phyloP scores from a whole-genome alignment of 345 rosid genomes.

The Anastatica hierochuntica region DNA sequence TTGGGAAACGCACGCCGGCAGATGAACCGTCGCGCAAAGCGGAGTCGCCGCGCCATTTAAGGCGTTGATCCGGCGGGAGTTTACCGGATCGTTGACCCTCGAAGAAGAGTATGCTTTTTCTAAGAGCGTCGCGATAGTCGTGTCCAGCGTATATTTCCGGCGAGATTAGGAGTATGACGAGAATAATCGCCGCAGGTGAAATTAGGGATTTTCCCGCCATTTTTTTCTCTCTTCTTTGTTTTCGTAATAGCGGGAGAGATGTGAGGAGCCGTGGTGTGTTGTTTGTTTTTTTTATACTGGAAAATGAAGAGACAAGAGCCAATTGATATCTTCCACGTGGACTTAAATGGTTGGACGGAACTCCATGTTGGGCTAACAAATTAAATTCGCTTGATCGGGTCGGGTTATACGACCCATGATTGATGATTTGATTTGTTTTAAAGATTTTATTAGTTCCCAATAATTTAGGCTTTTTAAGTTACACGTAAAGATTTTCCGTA shows the following conservation, averaged over 20 bases:
- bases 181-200: neutral
- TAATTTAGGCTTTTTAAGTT: slow-evolving; percentile 19
- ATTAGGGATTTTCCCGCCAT: slow-evolving; percentile 63
- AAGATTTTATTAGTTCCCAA: too few relatives aligned
- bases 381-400: slow-evolving; percentile 40
- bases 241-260: neutral
- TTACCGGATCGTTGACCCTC: slow-evolving; percentile 92
- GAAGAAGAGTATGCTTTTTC: slow-evolving; percentile 77
- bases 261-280: neutral
- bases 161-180: slow-evolving; percentile 24
- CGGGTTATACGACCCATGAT: neutral
- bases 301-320: slow-evolving; percentile 23
- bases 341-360: slow-evolving; percentile 22
- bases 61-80: slow-evolving; percentile 67
- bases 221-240: neutral
- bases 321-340: slow-evolving; percentile 39
- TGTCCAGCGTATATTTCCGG: slow-evolving; percentile 30
- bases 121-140: slow-evolving; percentile 67
- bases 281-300: slow-evolving; percentile 30
- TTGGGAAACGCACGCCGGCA: slow-evolving; percentile 29
- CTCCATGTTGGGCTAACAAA: too few relatives aligned
- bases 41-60: slow-evolving; percentile 81
- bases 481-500: slow-evolving; percentile 6
- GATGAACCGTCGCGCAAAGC: slow-evolving; percentile 72
- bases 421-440: neutral